Evolutionary conservation across 495 filamentous ascomycete species (phyloP), one percentile per base, ranked within the genome.

Genomic region (Saxophila tyrrhenica): DNA sequence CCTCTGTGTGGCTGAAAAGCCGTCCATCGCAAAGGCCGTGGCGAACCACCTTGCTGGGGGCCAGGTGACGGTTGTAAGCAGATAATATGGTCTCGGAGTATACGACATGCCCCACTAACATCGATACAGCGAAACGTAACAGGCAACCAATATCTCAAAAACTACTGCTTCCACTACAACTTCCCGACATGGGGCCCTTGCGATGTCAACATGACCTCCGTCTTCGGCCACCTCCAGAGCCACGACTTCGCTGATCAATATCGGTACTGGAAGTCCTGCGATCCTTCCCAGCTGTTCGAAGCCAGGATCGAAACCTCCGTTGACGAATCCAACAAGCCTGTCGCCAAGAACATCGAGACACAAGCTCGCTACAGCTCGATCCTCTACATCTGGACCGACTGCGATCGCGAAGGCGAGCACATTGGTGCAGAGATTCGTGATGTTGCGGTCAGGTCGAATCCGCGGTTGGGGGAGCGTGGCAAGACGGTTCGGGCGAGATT

Each of bases 341-440:
- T 97, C 52, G 87, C 89, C 9, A 72, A 79, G 3, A 98, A 98
- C 63, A 97, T 98, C 62, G 74, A 81, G 45, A 67, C 73, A 5
- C 81, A 92, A 67, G 92, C 94, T 13, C 77, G 77, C 43, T 74
- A 77, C 60, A 72, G 79, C 51, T 76, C 74, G 60, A 80, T 79
- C 19, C 74, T 98, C 15, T 92, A 89, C 67, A 95, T 98, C 62
- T 98, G 92, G 92, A 98, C 92, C 0, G 92, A 98, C 75, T 97
- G 92, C 70, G 92, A 98, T 74, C 82, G 90, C 48, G 92, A 98
- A 75, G 92, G 92, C 16, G 92, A 98, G 69, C 84, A 96, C 62
- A 98, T 98, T 57, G 92, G 92, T 0, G 72, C 84, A n/a, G 94
- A 97, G 64, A 89, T 98, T 49, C 81, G 88, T 38, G 78, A 85